Evolutionary conservation across 2,329 filamentous ascomycete species (phyloP), one percentile per base, ranked within the genome.

Genomic region (Diaporthe amygdali): DNA sequence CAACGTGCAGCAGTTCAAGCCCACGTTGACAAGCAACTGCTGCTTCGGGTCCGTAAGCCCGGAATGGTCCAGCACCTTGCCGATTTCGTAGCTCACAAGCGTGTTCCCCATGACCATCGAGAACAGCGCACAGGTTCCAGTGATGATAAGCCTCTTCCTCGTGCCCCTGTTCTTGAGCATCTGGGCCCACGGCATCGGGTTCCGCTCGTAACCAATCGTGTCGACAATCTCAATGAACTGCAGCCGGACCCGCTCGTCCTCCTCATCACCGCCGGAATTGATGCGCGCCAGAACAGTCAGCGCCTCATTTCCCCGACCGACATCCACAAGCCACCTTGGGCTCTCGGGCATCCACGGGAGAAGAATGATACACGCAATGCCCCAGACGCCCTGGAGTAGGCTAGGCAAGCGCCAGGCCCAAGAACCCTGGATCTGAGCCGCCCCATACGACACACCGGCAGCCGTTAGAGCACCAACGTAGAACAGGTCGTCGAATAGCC

Each of bases 311-410:
- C 80, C 77, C 4, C 78, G 78, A 25, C 81, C 84, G n/a, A 83
- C 74, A 49, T 81, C 76, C 5, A 82, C 79, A 0, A 87, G 81
- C 84, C 85, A 87, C 17, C 84, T 81, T 6, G 85, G 86, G 5
- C 80, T 83, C 75, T 88, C 84, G 9, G 84, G 84, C 5, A 82
- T 78, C 70, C 83, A 84, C 2, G 79, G 81, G 15, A 84, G 73
- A 20, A 83, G 77, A 9, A 78, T 32, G 20, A 83, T 79, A 71
- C 79, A 82, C 10, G 81, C 51, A 0, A 81, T 15, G 56, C 68
- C 59, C 46, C 47, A 68, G 41, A 71, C 44, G 47, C 69, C 80
- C 75, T 86, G 81, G 54, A 86, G 76, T 10, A 82, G 72, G 1
- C 81, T 83, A 1, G 83, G 83, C 20, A 79, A 76, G 27, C 83